Conservation (phyloP, 2,329 filamentous ascomycete species). For the Ophioceras dolichostomum region DNA sequence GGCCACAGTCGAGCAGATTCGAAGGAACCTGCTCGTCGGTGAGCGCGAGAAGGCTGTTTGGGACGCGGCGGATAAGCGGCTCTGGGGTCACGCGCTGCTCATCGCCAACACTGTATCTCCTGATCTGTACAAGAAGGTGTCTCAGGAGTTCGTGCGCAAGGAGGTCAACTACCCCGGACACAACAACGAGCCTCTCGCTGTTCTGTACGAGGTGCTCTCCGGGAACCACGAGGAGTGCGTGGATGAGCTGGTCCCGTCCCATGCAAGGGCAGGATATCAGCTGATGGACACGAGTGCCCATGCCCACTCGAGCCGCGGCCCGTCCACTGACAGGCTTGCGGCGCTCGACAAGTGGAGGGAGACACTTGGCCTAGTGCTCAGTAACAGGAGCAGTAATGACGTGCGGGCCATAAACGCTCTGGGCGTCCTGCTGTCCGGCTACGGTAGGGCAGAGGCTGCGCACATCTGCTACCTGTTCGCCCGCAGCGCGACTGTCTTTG, state of each 20-base stretch:
- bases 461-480: conserved; percentile 93
- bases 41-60: conserved; percentile 87
- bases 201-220: conserved; percentile 85
- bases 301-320: conserved; percentile 34
- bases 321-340: conserved; percentile 61
- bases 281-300: conserved; percentile 70
- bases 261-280: conserved; percentile 83
- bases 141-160: conserved; percentile 89
- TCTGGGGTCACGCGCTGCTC: conserved; percentile 95
- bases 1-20: conserved; percentile 57
- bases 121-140: conserved; percentile 82
- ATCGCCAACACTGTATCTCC: conserved; percentile 68
- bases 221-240: conserved; percentile 91
- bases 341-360: conserved; percentile 92
- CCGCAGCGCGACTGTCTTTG: conserved; percentile 56
- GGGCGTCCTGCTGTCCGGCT: conserved; percentile 70
- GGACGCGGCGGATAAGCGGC: conserved; percentile 80
- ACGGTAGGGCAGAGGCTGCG: conserved; percentile 80
- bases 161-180: conserved; percentile 76
- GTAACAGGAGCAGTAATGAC: conserved; percentile 77
- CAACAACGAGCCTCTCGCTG: conserved; percentile 77
- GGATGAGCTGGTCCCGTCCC: conserved; percentile 87
- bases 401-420: conserved; percentile 65
- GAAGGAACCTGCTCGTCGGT: conserved; percentile 61
- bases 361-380: conserved; percentile 72